A percentile compares a stretch with the other conserved stretches of the same genome.
Evolutionary conservation across 108 stramenopile genomes (phyloP).

Genomic region (Pelagomonas calceolata): DNA sequence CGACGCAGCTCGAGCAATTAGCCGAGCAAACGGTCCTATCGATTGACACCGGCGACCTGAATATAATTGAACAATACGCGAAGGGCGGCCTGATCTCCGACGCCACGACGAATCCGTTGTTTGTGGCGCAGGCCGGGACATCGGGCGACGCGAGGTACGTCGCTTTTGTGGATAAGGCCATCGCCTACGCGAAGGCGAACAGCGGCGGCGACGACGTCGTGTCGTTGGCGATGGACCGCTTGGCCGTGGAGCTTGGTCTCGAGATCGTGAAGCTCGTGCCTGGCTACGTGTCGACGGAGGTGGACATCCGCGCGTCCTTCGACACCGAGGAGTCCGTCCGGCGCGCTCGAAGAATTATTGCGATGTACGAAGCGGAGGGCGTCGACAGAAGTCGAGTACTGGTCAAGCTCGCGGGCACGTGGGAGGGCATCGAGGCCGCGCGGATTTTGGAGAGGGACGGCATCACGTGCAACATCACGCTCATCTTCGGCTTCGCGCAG

Average conservation of each 20-base stretch:
- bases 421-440: conserved; percentile 94
- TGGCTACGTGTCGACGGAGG: conserved; percentile 90
- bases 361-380: conserved; percentile 75
- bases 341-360: conserved; percentile 75
- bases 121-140: conserved; percentile 64
- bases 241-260: conserved; percentile 86
- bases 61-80: conserved; percentile 55
- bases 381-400: conserved; percentile 65
- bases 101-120: conserved; percentile 84
- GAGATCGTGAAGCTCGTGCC: conserved; percentile 68
- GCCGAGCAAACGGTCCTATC: conserved; percentile 62
- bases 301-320: conserved; percentile 84
- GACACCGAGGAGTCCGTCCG: conserved; percentile 71
- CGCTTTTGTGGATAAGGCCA: conserved; percentile 58
- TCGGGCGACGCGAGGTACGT: conserved; percentile 63
- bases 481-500: conserved; percentile 84
- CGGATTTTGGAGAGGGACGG: conserved; percentile 78
- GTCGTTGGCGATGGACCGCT: conserved; percentile 71
- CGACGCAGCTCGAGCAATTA: conserved; percentile 47
- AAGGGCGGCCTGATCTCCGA: conserved; percentile 64
- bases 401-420: conserved; percentile 95
- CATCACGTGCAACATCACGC: conserved; percentile 87
- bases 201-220: conserved; percentile 43
- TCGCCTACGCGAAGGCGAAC: conserved; percentile 56
- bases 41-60: conserved; percentile 71